Evolutionary conservation across 108 stramenopile genomes (phyloP).

Genomic region (Fragilaria crotonensis): DNA sequence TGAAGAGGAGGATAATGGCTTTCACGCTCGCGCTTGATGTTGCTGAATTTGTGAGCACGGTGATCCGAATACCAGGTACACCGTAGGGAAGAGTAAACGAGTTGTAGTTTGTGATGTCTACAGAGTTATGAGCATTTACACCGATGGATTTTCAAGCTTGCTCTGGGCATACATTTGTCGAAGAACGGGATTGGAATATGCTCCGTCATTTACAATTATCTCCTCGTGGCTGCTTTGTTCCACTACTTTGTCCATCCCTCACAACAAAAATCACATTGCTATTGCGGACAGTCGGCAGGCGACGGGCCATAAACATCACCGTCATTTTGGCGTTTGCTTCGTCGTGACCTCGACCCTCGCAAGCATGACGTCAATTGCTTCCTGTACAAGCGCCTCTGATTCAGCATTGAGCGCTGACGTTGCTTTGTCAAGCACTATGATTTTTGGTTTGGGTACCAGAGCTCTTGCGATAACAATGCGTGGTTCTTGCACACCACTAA

Average conservation of each 20-base stretch:
- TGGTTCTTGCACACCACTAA: slow-evolving; percentile 63
- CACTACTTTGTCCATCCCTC: slow-evolving; percentile 55
- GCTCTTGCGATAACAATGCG: slow-evolving; percentile 85
- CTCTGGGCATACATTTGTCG: slow-evolving; percentile 8
- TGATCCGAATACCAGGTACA: too few relatives aligned
- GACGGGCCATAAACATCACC: slow-evolving; percentile 91
- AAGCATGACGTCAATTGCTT: slow-evolving; percentile 74
- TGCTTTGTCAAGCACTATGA: slow-evolving; percentile 42
- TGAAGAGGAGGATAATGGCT: too few relatives aligned
- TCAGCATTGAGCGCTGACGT: slow-evolving; percentile 40
- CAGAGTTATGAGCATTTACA: too few relatives aligned
- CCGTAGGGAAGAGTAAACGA: too few relatives aligned
- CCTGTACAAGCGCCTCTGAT: slow-evolving; percentile 56
- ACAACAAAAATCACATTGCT: slow-evolving; percentile 91
- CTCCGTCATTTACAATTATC: slow-evolving; percentile 52
- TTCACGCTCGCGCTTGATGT: too few relatives aligned
- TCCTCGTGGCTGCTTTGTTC: slow-evolving; percentile 83
- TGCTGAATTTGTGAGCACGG: too few relatives aligned
- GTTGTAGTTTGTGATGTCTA: too few relatives aligned
- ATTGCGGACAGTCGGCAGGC: slow-evolving; percentile 79
- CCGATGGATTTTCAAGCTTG: slow-evolving; percentile 4
- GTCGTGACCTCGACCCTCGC: slow-evolving; percentile 18
- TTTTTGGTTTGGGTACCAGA: slow-evolving; percentile 52
- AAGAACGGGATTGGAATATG: slow-evolving; percentile 34
- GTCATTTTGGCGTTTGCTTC: slow-evolving; percentile 43